A percentile compares a stretch with the other conserved stretches of the same genome.
Evolutionary conservation across 1,284 basidiomycete species (phyloP).

Genomic region (Gymnopus androsaceus): DNA sequence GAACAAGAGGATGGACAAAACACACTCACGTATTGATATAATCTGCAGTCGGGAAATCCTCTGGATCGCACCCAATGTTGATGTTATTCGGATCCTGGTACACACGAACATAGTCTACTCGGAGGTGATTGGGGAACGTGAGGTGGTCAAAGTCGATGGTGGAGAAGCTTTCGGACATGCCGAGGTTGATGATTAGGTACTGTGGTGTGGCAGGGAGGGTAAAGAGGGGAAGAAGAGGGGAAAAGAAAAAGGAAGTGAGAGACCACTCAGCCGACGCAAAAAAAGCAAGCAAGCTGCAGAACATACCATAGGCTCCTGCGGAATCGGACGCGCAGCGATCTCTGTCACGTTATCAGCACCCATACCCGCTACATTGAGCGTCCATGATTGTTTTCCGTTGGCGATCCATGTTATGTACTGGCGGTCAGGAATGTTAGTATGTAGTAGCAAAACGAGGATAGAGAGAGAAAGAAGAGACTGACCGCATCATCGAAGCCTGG

Average conservation of each 20-base stretch:
- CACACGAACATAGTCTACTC: conserved; percentile 52
- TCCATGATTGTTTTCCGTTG: conserved; percentile 72
- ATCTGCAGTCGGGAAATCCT: conserved; percentile 59
- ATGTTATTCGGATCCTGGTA: conserved; percentile 14
- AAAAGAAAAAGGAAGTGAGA: no score
- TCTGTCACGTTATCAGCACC: conserved; percentile 61
- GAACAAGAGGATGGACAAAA: not conserved
- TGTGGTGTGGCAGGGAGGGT: not conserved
- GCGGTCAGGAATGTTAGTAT: conserved; percentile 1
- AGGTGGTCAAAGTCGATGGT: conserved; percentile 56
- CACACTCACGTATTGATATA: conserved; percentile 16
- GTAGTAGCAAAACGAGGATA: not conserved
- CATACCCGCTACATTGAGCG: conserved; percentile 67
- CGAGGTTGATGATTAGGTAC: conserved; percentile 61
- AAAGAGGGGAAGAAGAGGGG: not conserved
- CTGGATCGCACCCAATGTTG: conserved; percentile 74
- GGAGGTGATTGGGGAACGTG: conserved; percentile 62
- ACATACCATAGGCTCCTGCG: conserved; percentile 81
- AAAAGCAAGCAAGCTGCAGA: not conserved
- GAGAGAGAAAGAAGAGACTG: not conserved
- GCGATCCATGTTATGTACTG: conserved; percentile 84
- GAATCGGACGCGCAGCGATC: conserved; percentile 71
- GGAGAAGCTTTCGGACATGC: conserved; percentile 48
- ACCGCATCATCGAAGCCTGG: conserved; percentile 34
- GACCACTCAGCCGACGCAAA: no score